Evolutionary conservation across 139 green algal species (phyloP).

Genomic region (Nannochloris sp.): DNA sequence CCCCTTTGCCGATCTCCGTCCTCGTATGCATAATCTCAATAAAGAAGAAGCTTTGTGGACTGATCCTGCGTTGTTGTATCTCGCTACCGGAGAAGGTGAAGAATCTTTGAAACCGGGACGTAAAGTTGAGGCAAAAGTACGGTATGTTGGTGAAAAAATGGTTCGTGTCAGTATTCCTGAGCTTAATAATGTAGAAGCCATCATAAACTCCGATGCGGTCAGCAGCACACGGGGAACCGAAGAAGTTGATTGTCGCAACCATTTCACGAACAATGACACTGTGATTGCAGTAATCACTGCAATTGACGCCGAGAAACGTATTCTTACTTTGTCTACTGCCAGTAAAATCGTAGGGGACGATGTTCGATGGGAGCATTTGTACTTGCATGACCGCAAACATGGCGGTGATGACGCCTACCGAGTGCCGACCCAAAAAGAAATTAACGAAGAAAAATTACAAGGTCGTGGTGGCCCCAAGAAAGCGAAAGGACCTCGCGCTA

Average conservation of each 20-base stretch:
- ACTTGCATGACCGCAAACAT: too few species aligned
- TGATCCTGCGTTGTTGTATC: too few species aligned
- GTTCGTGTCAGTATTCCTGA: slow-evolving; percentile 29
- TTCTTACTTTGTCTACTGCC: slow-evolving; percentile 20
- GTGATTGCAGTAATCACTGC: slow-evolving; percentile 22
- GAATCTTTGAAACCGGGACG: slow-evolving; percentile 39
- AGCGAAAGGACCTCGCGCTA: background rate
- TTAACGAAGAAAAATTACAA: background rate
- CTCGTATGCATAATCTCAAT: background rate
- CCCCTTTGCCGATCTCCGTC: slow-evolving; percentile 52
- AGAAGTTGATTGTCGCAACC: slow-evolving; percentile 17
- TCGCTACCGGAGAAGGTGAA: slow-evolving; percentile 38
- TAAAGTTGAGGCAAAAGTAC: slow-evolving; percentile 38
- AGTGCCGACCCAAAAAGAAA: slow-evolving; percentile 12
- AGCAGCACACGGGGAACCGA: slow-evolving; percentile 1
- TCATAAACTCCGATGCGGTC: slow-evolving; percentile 25
- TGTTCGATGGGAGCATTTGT: slow-evolving; percentile 29
- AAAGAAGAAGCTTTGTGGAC: slow-evolving; percentile 49
- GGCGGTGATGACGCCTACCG: slow-evolving; percentile 14
- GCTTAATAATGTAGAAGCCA: slow-evolving; percentile 38
- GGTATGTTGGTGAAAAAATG: slow-evolving; percentile 5
- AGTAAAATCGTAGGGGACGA: slow-evolving; percentile 24
- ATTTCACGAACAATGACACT: slow-evolving; percentile 18
- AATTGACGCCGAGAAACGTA: slow-evolving; percentile 1
- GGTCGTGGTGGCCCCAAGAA: background rate